Evolutionary conservation across 257 asterid species (phyloP).

Genomic region (Petunia axillaris): DNA sequence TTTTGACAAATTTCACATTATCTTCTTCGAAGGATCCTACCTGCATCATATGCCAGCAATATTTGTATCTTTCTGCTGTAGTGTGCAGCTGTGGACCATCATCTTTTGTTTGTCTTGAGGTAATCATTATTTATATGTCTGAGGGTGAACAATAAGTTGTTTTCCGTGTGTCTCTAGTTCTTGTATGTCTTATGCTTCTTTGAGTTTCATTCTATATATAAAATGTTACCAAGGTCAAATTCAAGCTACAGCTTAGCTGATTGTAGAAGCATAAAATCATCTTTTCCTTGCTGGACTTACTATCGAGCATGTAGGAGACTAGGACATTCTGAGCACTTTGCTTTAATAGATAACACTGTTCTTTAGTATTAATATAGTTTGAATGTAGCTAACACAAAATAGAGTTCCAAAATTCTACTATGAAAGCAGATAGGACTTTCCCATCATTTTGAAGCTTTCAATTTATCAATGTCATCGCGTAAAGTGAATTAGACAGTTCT

Average conservation of each 20-base stretch:
- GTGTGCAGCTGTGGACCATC: slow-evolving; percentile 86
- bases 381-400: neutral
- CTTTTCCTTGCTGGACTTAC: neutral
- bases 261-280: neutral
- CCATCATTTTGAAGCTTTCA: neutral
- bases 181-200: neutral
- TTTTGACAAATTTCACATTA: slow-evolving; percentile 35
- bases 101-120: slow-evolving; percentile 88
- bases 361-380: neutral
- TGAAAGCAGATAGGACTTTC: neutral
- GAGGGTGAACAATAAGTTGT: no score
- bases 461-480: neutral
- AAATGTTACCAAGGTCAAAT: neutral
- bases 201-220: slow-evolving; percentile 10
- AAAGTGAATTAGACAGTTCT: neutral
- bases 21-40: slow-evolving; percentile 71
- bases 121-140: slow-evolving; percentile 38
- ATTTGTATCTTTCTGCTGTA: slow-evolving; percentile 85
- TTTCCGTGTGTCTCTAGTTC: neutral
- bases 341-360: neutral
- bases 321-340: neutral
- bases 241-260: slow-evolving; percentile 12
- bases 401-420: neutral
- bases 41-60: slow-evolving; percentile 90
- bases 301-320: neutral